A percentile compares a stretch with the other conserved stretches of the same genome.
These are phyloP conservation scores for Fraxinus ornus DNA, from an alignment of 305 asterid genomes.

Conservation along the genomic window DNA sequence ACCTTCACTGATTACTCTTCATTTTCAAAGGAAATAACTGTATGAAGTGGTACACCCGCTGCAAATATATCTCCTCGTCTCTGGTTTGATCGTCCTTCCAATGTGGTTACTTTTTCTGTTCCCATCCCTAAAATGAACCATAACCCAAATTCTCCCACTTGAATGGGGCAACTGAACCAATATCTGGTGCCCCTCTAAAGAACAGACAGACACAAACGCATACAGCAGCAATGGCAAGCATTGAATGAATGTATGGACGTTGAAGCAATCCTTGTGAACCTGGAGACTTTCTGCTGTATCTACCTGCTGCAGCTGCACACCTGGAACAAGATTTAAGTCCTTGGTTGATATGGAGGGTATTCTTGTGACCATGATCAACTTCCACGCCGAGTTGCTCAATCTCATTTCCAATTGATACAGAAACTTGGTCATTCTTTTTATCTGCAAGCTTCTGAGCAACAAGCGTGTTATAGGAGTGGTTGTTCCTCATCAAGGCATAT, in stretches of 20 bases:
- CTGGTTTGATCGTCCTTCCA: slow-evolving; percentile 5
- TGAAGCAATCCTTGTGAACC: slow-evolving; percentile 64
- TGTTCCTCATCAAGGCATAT: slow-evolving; percentile 69
- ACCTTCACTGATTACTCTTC: neutral
- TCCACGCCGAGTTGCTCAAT: slow-evolving; percentile 31
- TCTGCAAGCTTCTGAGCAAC: slow-evolving; percentile 63
- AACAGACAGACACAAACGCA: slow-evolving; percentile 82
- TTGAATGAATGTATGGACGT: slow-evolving; percentile 68
- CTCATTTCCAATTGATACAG: slow-evolving; percentile 48
- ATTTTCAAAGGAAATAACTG: neutral
- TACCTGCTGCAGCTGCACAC: slow-evolving; percentile 53
- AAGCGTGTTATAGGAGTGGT: slow-evolving; percentile 59
- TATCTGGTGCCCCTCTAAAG: slow-evolving; percentile 61
- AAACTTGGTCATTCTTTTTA: slow-evolving; percentile 44
- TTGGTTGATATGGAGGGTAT: slow-evolving; percentile 9
- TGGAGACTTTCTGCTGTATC: slow-evolving; percentile 36
- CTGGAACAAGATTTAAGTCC: slow-evolving; percentile 54
- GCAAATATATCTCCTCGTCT: neutral
- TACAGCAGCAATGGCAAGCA: slow-evolving; percentile 82
- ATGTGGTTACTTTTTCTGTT: slow-evolving; percentile 7
- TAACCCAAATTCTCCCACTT: slow-evolving; percentile 70
- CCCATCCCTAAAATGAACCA: slow-evolving; percentile 44
- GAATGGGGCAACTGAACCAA: slow-evolving; percentile 59
- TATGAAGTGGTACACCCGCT: neutral
- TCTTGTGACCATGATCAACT: slow-evolving; percentile 23